These are phyloP conservation scores for Linnemannia exigua DNA, from an alignment of 192 early-diverging fungal genomes.

Conservation along the genomic window DNA sequence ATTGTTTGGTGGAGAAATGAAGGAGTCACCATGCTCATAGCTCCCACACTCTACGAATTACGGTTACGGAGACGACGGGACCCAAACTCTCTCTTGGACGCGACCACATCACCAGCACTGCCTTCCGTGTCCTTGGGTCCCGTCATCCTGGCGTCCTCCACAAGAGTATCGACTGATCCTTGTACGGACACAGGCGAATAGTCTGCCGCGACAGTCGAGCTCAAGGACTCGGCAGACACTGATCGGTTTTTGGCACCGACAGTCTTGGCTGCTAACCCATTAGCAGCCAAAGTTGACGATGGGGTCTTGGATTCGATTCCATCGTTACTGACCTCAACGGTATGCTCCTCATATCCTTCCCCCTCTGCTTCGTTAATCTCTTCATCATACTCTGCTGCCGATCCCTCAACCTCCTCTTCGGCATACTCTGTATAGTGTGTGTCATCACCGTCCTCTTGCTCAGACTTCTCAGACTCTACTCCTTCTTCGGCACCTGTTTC, in stretches of 20 bases:
- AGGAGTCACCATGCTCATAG: neutral
- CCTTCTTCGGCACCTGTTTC: constrained; percentile 33
- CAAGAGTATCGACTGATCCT: neutral
- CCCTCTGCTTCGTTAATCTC: constrained; percentile 42
- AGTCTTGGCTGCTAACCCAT: neutral
- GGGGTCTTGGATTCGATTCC: too few relatives aligned
- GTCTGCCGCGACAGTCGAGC: neutral
- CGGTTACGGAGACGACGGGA: constrained; percentile 11
- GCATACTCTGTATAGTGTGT: neutral
- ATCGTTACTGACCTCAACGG: too few relatives aligned
- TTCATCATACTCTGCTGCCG: neutral
- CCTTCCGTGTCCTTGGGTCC: neutral
- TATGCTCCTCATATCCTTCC: constrained; percentile 46
- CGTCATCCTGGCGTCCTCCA: neutral
- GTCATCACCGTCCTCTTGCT: neutral
- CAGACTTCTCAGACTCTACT: neutral
- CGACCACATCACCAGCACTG: neutral
- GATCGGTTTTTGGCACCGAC: neutral
- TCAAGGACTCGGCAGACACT: neutral
- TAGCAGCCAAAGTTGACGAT: neutral
- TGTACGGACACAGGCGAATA: neutral
- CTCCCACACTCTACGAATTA: neutral
- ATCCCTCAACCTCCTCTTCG: constrained; percentile 6
- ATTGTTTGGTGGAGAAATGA: neutral
- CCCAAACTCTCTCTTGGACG: neutral